Percentiles rank a stretch among this genome's conserved stretches.
Evolutionary conservation across 1,139 yeast genomes (phyloP).

Genomic region (Blastobotrys indianensis): DNA sequence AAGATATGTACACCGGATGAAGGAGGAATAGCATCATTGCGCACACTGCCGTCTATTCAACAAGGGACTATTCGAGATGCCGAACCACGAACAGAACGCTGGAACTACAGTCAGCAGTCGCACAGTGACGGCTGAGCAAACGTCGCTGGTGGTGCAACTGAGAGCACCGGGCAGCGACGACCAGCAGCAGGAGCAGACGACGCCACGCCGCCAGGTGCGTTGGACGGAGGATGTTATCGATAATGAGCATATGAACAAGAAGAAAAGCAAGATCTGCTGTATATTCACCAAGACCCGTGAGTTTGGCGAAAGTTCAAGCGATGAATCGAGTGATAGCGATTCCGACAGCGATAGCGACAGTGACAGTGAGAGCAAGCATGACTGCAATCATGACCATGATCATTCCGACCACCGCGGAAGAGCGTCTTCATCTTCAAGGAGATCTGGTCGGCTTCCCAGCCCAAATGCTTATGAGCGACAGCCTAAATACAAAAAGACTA

Average conservation of each 20-base stretch:
- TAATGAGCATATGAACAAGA: constrained; percentile 80
- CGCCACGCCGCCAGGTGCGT: constrained; percentile 46
- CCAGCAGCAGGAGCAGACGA: constrained; percentile 3
- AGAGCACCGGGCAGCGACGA: too few relatives aligned
- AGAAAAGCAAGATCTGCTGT: constrained; percentile 92
- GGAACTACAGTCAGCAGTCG: too few relatives aligned
- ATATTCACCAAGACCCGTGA: constrained; percentile 81
- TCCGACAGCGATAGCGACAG: constrained; percentile 36
- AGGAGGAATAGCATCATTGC: too few relatives aligned
- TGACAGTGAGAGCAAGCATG: constrained; percentile 22
- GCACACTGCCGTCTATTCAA: too few relatives aligned
- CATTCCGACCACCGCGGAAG: constrained; percentile 10
- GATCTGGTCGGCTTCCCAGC: constrained; percentile 16
- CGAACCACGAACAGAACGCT: too few relatives aligned
- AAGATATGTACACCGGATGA: too few relatives aligned
- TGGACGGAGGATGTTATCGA: constrained; percentile 87
- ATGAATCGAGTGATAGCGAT: constrained; percentile 37
- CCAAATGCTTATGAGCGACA: constrained; percentile 39
- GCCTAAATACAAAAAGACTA: constrained; percentile 23
- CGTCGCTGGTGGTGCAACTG: too few relatives aligned
- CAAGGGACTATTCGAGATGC: too few relatives aligned
- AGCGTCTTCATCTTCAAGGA: constrained; percentile 14
- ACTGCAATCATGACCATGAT: constrained; percentile 16
- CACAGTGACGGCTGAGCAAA: too few relatives aligned
- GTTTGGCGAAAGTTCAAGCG: constrained; percentile 55